Evolutionary conservation across 805 yeast species (phyloP).

Genomic region (Myxozyma udenii): DNA sequence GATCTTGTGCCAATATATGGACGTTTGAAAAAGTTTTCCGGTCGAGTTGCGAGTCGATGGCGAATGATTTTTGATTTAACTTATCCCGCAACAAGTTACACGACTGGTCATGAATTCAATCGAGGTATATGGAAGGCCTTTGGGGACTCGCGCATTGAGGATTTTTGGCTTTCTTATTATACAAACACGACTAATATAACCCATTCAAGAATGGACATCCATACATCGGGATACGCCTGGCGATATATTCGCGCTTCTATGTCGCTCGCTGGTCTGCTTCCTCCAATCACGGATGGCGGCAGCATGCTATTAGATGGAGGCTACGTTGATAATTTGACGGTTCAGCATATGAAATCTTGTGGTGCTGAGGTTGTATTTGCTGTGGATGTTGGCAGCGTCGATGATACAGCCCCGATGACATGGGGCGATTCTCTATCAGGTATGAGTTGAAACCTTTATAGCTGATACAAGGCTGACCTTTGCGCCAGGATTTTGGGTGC

Average conservation of each 20-base stretch:
- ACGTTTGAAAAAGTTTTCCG: conserved; percentile 79
- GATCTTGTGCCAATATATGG: conserved; percentile 90
- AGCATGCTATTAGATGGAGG: conserved; percentile 95
- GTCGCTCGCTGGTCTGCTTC: conserved; percentile 91
- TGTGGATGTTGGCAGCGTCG: conserved; percentile 92
- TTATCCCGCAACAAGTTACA: conserved; percentile 88
- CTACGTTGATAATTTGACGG: conserved; percentile 89
- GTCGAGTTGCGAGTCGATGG: conserved; percentile 82
- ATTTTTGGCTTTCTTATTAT: conserved; percentile 87
- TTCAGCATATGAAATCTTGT: conserved; percentile 74
- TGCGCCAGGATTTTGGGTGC: conserved; percentile 72
- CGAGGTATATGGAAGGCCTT: conserved; percentile 96
- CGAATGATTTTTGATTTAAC: conserved; percentile 79
- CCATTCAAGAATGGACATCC: conserved; percentile 91
- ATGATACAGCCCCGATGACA: conserved; percentile 82
- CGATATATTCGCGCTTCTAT: conserved; percentile 91
- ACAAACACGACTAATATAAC: conserved; percentile 94
- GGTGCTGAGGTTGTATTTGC: conserved; percentile 89
- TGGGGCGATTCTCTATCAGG: conserved; percentile 85
- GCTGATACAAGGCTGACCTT: not conserved
- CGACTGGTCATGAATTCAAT: conserved; percentile 96
- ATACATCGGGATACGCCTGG: conserved; percentile 92
- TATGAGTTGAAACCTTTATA: not conserved
- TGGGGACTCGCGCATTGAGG: conserved; percentile 90
- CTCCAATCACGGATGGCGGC: conserved; percentile 85